phyloP scores from a whole-genome alignment of 2,329 filamentous ascomycete genomes.

The Xylariales sp. region DNA sequence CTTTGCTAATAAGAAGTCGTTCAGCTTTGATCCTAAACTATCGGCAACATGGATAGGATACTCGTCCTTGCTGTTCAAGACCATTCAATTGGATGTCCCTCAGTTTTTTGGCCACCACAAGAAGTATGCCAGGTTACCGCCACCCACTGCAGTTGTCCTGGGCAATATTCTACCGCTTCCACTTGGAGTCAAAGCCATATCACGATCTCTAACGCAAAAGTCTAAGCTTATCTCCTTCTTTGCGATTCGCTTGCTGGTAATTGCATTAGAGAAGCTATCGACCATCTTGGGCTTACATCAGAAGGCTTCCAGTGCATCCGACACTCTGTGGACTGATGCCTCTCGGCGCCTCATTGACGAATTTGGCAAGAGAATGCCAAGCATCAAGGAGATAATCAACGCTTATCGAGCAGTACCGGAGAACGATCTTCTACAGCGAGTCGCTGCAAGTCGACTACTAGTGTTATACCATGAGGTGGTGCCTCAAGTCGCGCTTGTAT shows the following conservation, averaged over 20 bases:
- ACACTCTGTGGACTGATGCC: conserved; percentile 65
- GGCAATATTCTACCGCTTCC: conserved; percentile 84
- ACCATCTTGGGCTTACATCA: conserved; percentile 58
- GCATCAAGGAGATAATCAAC: conserved; percentile 74
- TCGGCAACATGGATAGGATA: conserved; percentile 95
- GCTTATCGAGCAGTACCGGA: conserved; percentile 66
- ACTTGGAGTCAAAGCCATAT: conserved; percentile 72
- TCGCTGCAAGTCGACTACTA: conserved; percentile 73
- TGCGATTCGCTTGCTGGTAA: conserved; percentile 70
- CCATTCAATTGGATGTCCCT: conserved; percentile 71
- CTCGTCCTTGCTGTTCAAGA: conserved; percentile 79
- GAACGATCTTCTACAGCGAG: conserved; percentile 69
- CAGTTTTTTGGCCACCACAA: conserved; percentile 63
- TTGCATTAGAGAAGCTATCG: conserved; percentile 74
- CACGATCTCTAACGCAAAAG: conserved; percentile 72
- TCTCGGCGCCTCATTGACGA: conserved; percentile 63
- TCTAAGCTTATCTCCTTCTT: conserved; percentile 81
- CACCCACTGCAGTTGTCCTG: conserved; percentile 72
- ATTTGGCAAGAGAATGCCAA: conserved; percentile 74
- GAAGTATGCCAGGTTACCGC: conserved; percentile 62
- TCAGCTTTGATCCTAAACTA: conserved; percentile 85
- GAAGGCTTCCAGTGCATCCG: conserved; percentile 33
- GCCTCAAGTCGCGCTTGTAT: conserved; percentile 72
- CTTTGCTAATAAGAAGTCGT: conserved; percentile 73
- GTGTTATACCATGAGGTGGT: conserved; percentile 80